phyloP scores from a whole-genome alignment of 2,329 filamentous ascomycete species.

The Malbranchea cinnamomea region DNA sequence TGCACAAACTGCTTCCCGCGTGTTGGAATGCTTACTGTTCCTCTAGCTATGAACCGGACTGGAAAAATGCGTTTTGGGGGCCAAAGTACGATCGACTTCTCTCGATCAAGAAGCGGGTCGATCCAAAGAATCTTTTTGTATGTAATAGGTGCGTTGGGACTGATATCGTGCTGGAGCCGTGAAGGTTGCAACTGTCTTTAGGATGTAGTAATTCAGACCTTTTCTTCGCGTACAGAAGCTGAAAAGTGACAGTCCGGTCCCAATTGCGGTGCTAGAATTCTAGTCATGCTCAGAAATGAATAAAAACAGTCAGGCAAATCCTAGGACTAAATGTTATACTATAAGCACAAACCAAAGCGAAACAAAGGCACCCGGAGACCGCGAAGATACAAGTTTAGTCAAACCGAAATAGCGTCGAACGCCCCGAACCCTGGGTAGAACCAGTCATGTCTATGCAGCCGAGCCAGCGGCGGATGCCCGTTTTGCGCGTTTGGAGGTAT shows the following conservation, averaged over 20 bases:
- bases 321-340: too few relatives aligned
- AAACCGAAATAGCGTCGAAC: too few relatives aligned
- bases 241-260: too few relatives aligned
- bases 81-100: constrained; percentile 32
- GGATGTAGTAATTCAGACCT: too few relatives aligned
- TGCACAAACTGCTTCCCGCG: not conserved
- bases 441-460: constrained; percentile 4
- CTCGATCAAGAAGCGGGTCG: constrained; percentile 31
- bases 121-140: constrained; percentile 36
- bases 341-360: too few relatives aligned
- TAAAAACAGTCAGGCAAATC: too few relatives aligned
- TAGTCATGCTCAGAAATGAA: too few relatives aligned
- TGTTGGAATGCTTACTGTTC: not conserved
- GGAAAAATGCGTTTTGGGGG: constrained; percentile 17
- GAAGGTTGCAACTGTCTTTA: not conserved
- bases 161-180: constrained; percentile 14
- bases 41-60: constrained; percentile 17
- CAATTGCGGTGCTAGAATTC: too few relatives aligned
- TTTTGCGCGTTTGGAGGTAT: constrained; percentile 20
- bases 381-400: too few relatives aligned
- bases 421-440: not conserved
- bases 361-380: too few relatives aligned
- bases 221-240: too few relatives aligned
- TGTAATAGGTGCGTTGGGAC: constrained; percentile 35
- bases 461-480: constrained; percentile 16